A percentile compares a stretch with the other conserved stretches of the same genome.
Conservation (phyloP, 73 alveolate genomes). For the Paramecium biaurelia region DNA sequence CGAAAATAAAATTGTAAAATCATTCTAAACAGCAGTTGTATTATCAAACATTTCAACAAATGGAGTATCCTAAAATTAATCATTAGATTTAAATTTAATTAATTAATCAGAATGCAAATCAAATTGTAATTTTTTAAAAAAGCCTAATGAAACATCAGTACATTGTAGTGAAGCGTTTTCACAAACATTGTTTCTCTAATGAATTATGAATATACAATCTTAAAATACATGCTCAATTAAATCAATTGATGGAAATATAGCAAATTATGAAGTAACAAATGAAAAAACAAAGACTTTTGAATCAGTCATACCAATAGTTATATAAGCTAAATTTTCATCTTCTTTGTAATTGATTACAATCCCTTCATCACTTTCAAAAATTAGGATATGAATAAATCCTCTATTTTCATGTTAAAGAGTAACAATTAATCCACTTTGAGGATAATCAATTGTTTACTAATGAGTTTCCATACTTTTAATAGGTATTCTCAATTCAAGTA, state of each 20-base stretch:
- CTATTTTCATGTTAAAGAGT: neutral
- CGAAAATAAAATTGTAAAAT: neutral
- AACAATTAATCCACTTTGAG: neutral
- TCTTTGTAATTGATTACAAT: conserved; percentile 20
- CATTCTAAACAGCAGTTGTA: neutral
- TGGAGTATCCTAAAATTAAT: neutral
- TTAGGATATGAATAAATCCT: conserved; percentile 30
- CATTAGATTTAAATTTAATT: neutral
- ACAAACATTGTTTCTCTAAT: neutral
- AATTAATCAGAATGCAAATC: neutral
- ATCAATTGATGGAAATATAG: neutral
- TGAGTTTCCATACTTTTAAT: neutral
- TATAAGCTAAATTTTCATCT: conserved; percentile 7
- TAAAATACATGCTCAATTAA: neutral
- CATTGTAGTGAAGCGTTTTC: neutral
- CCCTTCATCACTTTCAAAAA: conserved; percentile 7
- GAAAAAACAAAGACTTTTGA: neutral
- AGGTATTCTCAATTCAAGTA: conserved; percentile 18
- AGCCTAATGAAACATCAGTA: neutral
- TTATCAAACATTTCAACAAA: neutral
- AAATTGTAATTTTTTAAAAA: neutral
- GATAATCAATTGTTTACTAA: neutral
- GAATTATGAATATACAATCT: neutral
- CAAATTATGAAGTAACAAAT: neutral
- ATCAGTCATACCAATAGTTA: neutral